phyloP scores from a whole-genome alignment of 495 filamentous ascomycete genomes.

The Lepidopterella palustris region DNA sequence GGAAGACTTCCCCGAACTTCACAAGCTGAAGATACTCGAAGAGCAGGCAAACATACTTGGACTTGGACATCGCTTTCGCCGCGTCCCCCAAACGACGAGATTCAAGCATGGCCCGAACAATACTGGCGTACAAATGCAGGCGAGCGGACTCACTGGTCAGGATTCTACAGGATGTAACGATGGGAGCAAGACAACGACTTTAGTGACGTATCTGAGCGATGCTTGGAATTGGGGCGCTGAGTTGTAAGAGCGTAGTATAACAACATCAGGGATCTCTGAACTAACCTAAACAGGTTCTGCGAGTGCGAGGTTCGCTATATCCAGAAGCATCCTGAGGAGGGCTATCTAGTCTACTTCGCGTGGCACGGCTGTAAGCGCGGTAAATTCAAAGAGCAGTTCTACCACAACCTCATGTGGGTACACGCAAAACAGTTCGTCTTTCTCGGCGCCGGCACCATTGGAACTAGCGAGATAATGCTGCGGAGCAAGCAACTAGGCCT shows the following conservation, averaged over 20 bases:
- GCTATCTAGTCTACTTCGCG: slow-evolving; percentile 59
- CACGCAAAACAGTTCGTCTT: slow-evolving; percentile 55
- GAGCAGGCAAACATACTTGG: slow-evolving; percentile 49
- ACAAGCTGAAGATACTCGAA: slow-evolving; percentile 52
- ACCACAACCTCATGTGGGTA: slow-evolving; percentile 63
- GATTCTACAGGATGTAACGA: too few relatives aligned
- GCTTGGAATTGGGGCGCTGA: too few relatives aligned
- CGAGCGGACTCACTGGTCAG: too few relatives aligned
- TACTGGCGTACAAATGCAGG: too few relatives aligned
- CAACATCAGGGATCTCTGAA: slow-evolving; percentile 49
- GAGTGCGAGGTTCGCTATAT: slow-evolving; percentile 63
- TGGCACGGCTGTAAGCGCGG: slow-evolving; percentile 57
- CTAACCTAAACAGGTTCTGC: too few relatives aligned
- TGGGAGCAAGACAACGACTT: too few relatives aligned
- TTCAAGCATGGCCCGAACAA: slow-evolving; percentile 55
- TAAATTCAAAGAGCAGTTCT: slow-evolving; percentile 50
- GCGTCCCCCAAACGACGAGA: slow-evolving; percentile 54
- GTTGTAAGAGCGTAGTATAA: slow-evolving; percentile 58
- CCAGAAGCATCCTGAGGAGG: slow-evolving; percentile 45
- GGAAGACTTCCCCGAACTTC: slow-evolving; percentile 46
- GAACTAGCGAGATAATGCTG: slow-evolving; percentile 61
- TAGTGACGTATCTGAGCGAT: too few relatives aligned
- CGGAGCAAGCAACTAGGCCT: slow-evolving; percentile 55
- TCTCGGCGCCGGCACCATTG: slow-evolving; percentile 55
- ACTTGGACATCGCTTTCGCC: slow-evolving; percentile 47